A percentile compares a stretch with the other conserved stretches of the same genome.
These are phyloP conservation scores for Globisporangium sylvaticum DNA, from an alignment of 352 stramenopile genomes.

Conservation along the genomic window DNA sequence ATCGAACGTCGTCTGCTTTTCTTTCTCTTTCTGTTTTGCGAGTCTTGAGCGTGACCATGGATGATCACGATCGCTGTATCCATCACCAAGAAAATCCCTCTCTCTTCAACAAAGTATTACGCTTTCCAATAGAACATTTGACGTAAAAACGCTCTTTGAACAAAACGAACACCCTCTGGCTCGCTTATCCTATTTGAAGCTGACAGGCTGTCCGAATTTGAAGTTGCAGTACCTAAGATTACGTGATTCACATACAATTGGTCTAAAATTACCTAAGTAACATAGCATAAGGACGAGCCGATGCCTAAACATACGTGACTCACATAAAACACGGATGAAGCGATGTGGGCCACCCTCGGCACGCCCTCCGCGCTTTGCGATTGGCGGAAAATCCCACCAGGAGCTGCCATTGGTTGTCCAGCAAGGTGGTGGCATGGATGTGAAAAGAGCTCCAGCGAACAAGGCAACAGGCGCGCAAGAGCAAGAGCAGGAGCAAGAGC, in stretches of 20 bases:
- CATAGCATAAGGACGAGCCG: neutral
- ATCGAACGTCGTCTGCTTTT: neutral
- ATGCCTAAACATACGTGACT: neutral
- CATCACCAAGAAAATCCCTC: neutral
- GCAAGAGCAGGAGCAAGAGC: neutral
- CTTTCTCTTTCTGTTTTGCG: neutral
- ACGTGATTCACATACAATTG: neutral
- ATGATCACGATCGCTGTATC: neutral
- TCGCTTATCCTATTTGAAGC: neutral
- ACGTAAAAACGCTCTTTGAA: neutral
- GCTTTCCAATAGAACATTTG: neutral
- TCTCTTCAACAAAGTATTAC: neutral
- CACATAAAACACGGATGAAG: neutral
- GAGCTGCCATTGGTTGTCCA: slow-evolving; percentile 22
- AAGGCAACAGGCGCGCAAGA: neutral
- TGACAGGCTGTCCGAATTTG: neutral
- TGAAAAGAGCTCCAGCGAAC: slow-evolving; percentile 10
- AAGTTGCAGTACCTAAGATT: neutral
- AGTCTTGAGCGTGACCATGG: neutral
- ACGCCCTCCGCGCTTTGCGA: slow-evolving; percentile 1
- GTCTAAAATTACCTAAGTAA: neutral
- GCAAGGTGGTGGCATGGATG: slow-evolving; percentile 7
- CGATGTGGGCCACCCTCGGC: slow-evolving; percentile 2
- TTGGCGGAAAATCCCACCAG: slow-evolving; percentile 19
- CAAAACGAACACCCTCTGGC: neutral